Percentiles rank a stretch among this genome's conserved stretches.
phyloP scores from a whole-genome alignment of 1,284 basidiomycete genomes.

The Trichosporon coremiiforme region DNA sequence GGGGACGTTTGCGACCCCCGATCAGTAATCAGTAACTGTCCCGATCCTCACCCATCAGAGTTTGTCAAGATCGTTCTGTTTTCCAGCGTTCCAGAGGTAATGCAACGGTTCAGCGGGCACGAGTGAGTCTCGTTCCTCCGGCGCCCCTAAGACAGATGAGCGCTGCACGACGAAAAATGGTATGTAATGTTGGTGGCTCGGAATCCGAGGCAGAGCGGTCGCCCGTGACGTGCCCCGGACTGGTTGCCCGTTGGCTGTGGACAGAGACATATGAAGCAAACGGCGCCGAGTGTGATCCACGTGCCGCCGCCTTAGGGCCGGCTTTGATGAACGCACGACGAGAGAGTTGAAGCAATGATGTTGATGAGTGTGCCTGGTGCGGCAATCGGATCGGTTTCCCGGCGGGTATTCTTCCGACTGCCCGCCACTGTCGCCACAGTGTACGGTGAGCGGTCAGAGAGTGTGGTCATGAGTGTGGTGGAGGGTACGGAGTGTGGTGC shows the following conservation, averaged over 20 bases:
- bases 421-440: constrained; percentile 4
- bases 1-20: background rate
- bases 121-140: background rate
- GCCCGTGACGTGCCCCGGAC: background rate
- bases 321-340: background rate
- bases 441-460: background rate
- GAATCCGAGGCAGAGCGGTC: background rate
- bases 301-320: constrained; percentile 11
- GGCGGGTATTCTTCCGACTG: constrained; percentile 17
- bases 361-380: background rate
- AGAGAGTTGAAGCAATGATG: background rate
- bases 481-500: too few species aligned
- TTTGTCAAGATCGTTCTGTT: background rate
- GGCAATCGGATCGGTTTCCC: constrained; percentile 12
- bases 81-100: background rate
- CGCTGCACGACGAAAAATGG: background rate
- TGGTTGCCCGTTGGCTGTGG: background rate
- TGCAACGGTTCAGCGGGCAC: background rate
- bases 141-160: background rate
- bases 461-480: background rate
- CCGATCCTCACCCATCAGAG: background rate
- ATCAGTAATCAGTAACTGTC: background rate
- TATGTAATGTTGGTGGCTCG: background rate
- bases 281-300: background rate
- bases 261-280: background rate